Evolutionary conservation across 148 eudicot genomes (phyloP).

Genomic region (Persicaria tinctoria): DNA sequence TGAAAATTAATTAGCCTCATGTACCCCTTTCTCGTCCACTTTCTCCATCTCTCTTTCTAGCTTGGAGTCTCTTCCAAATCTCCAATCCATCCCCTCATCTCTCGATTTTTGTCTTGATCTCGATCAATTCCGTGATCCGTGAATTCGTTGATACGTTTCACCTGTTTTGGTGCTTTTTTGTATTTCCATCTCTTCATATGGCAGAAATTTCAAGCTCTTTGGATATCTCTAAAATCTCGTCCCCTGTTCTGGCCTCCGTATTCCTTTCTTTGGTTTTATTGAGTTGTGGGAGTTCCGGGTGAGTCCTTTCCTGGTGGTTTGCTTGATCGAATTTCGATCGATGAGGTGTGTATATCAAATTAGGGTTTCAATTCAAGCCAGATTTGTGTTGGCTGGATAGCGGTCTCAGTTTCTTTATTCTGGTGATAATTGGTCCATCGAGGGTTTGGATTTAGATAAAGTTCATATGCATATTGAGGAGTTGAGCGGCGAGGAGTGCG

Average conservation of each 20-base stretch:
- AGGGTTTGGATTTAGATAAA: slow-evolving; percentile 4
- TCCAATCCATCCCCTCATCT: slow-evolving; percentile 8
- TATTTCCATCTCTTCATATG: neutral
- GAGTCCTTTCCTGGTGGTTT: neutral
- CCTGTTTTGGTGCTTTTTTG: neutral
- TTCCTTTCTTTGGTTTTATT: neutral
- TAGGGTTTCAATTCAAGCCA: slow-evolving; percentile 11
- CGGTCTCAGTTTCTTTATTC: neutral
- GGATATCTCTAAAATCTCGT: slow-evolving; percentile 1
- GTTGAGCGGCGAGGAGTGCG: slow-evolving; percentile 23
- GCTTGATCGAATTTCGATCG: neutral
- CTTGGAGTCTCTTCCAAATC: slow-evolving; percentile 2
- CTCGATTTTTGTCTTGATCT: neutral
- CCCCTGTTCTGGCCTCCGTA: neutral
- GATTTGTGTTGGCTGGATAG: slow-evolving; percentile 2
- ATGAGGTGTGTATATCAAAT: neutral
- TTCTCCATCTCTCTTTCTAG: neutral
- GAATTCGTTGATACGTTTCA: neutral
- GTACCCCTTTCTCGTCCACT: no score
- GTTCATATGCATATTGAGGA: slow-evolving; percentile 72
- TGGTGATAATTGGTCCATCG: neutral
- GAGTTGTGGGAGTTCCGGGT: neutral
- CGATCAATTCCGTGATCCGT: neutral
- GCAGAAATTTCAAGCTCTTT: neutral
- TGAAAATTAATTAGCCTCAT: no score